phyloP scores from a whole-genome alignment of 306 rosid genomes.

The Glycine latifolia region DNA sequence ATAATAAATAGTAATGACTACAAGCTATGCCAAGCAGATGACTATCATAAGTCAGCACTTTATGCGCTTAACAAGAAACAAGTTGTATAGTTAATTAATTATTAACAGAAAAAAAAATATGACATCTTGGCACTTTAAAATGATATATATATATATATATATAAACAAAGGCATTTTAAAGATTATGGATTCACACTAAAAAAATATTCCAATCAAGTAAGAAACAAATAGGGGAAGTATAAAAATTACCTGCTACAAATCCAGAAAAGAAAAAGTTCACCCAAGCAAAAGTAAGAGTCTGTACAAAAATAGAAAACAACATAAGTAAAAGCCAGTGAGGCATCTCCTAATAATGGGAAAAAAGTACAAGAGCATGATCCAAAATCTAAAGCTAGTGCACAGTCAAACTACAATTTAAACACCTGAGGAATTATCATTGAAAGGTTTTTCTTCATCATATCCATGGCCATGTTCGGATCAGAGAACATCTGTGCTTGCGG shows the following conservation, averaged over 20 bases:
- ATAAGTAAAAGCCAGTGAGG: conserved; percentile 25
- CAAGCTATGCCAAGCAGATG: conserved; percentile 32
- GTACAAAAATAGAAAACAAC: conserved; percentile 51
- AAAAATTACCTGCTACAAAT: conserved; percentile 89
- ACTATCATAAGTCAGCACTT: conserved; percentile 3
- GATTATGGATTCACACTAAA: neutral
- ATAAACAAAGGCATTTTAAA: conserved; percentile 29
- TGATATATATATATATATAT: neutral
- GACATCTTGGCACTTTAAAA: conserved; percentile 11
- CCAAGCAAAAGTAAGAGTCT: conserved; percentile 99
- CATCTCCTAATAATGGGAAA: conserved; percentile 24
- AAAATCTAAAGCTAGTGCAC: conserved; percentile 34
- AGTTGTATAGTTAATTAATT: neutral
- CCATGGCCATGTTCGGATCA: conserved; percentile 99
- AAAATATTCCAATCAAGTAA: neutral
- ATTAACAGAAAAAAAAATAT: conserved; percentile 17
- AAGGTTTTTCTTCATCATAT: conserved; percentile 99
- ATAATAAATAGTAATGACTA: conserved; percentile 33
- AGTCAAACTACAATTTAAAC: conserved; percentile 26
- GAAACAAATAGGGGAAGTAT: conserved; percentile 6
- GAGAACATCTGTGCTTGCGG: conserved; percentile 99
- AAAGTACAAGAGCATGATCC: conserved; percentile 25
- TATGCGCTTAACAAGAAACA: neutral
- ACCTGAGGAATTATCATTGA: conserved; percentile 99
- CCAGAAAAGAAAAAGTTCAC: conserved; percentile 99